Evolutionary conservation across 2,329 filamentous ascomycete species (phyloP).

Genomic region (Aspergillus sp.): DNA sequence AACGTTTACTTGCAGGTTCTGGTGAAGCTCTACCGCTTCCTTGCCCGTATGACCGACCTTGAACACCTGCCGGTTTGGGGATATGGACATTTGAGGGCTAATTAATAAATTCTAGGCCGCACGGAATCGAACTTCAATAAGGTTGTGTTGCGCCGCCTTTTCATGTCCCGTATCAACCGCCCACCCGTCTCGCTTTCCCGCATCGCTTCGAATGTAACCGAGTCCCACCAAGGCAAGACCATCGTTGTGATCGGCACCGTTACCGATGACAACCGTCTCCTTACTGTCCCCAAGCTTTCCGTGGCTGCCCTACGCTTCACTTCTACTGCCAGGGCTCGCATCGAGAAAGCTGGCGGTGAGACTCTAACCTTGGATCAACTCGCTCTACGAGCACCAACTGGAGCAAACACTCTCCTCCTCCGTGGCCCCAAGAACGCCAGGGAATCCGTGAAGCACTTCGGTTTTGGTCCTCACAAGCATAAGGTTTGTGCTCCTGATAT

Average conservation of each 20-base stretch:
- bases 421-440: slow-evolving; percentile 97
- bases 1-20: slow-evolving; percentile 97
- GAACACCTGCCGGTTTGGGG: slow-evolving; percentile 3
- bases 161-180: slow-evolving; percentile 98
- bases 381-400: slow-evolving; percentile 89
- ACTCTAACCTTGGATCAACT: slow-evolving; percentile 95
- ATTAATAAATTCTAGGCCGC: slow-evolving; percentile 62
- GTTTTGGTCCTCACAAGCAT: slow-evolving; percentile 95
- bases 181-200: slow-evolving; percentile 92
- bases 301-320: slow-evolving; percentile 97
- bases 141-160: slow-evolving; percentile 93
- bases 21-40: slow-evolving; percentile 97
- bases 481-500: slow-evolving; percentile 65
- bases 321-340: slow-evolving; percentile 89
- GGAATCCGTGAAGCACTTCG: slow-evolving; percentile 99
- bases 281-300: slow-evolving; percentile 86
- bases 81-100: slow-evolving; percentile 9
- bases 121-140: slow-evolving; percentile 99
- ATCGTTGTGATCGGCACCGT: slow-evolving; percentile 92
- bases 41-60: slow-evolving; percentile 67
- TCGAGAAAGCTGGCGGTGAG: slow-evolving; percentile 91
- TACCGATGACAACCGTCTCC: slow-evolving; percentile 95
- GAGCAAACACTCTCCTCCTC: slow-evolving; percentile 94
- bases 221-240: slow-evolving; percentile 67
- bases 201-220: slow-evolving; percentile 68